Evolutionary conservation across 371 early-diverging fungal genomes (phyloP), one percentile per base, ranked within the genome.

Genomic region (Mortierella sp.): DNA sequence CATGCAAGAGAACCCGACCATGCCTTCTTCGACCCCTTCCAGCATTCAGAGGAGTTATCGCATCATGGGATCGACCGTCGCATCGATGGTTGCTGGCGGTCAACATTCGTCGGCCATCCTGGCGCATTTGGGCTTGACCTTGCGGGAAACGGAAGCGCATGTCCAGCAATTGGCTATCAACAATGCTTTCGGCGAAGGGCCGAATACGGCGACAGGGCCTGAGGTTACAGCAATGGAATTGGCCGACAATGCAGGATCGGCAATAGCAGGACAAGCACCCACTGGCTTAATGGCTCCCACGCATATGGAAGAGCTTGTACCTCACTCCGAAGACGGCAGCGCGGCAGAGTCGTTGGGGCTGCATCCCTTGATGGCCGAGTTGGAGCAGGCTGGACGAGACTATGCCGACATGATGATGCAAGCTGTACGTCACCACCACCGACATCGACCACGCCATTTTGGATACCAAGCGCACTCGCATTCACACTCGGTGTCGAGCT

Each of bases 1-100:
- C 76, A 88, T 93, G 24, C 41, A 68, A 7, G 74, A 74, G 38
- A 74, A 74, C 54, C 74, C 74, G 6, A 27, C 43, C n/a, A n/a
- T 74, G 55, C 56, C 38, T 24, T 75, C 75, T 14, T 75, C 48
- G 29, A 46, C 51, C 24, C 65, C 46, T 8, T 46, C 75, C 48
- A 32, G 32, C 16, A 63, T 63, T 12, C 65, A 46, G 24, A 32
- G 49, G 41, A 75, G 49, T 54, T 49, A 49, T 41, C 65, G 70
- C 35, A 75, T 75, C 12, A 56, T 68, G 35, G 75, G 70, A 75
- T 48, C 75, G n/a, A 68, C 74, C 3, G 74, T 74, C 27, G 74
- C 74, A 18, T 74, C 74, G 29, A 74, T 74, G 74, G 74, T 74
- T 32, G 74, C 74, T 27, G 74, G 74, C 24, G 79, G 79, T 3